Conservation (phyloP, 768 basidiomycete species). For the Suillus placidus region DNA sequence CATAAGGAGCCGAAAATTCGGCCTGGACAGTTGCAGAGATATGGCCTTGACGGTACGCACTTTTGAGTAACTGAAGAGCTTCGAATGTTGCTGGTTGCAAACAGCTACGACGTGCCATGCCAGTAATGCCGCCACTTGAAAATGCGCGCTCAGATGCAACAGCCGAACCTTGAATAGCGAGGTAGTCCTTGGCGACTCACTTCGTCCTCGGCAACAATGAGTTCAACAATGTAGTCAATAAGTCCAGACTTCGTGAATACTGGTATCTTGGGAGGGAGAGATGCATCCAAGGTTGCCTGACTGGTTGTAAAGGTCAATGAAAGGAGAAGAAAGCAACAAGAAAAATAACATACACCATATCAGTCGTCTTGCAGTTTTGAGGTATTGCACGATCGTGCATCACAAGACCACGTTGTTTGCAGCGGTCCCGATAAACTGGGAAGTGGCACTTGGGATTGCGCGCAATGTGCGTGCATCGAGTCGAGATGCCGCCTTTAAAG, state of each 20-base stretch:
- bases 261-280: not conserved
- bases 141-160: slow-evolving; percentile 31
- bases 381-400: no score
- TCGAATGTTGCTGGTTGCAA: slow-evolving; percentile 28
- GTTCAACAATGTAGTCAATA: not conserved
- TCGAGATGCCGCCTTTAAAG: no score
- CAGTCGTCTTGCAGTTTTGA: no score
- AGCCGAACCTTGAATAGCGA: slow-evolving; percentile 34
- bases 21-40: slow-evolving; percentile 24
- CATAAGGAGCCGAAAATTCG: not conserved
- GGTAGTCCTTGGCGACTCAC: slow-evolving; percentile 16
- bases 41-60: slow-evolving; percentile 31
- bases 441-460: no score
- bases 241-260: not conserved
- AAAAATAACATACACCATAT: no score
- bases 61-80: slow-evolving; percentile 25
- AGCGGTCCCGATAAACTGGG: no score
- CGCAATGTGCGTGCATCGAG: no score
- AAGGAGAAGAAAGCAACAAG: no score
- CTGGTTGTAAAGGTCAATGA: no score
- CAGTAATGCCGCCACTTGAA: slow-evolving; percentile 18
- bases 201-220: not conserved
- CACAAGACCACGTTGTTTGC: no score
- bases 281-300: not conserved
- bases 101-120: not conserved